Evolutionary conservation across 2,329 filamentous ascomycete species (phyloP), one percentile per base, ranked within the genome.

Genomic region (Cytospora piceicola): DNA sequence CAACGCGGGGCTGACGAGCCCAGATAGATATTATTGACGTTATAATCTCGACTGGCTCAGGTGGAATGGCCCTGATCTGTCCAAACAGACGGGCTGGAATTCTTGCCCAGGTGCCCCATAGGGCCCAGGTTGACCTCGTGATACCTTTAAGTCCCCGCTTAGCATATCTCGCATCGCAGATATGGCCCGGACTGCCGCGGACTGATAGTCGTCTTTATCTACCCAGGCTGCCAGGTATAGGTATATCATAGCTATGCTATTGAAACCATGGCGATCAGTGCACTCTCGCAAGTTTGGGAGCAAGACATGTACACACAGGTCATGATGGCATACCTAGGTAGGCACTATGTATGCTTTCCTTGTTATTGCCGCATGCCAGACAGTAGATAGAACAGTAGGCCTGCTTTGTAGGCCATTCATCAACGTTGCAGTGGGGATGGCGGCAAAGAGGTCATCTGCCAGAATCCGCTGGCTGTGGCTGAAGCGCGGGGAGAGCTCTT

Each of bases 371-470:
- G 62, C 62, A 61, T 63, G 34, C 60, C 53, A 46, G 27, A 29
- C 27, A 29, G 27, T 29, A 29, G 27, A 4, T 22, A 42, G 3
- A 5, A 5, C 11, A 42, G 59, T 51, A 58, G 58, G 54, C 24
- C 36, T 32, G 29, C 57, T 63, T 12, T 60, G 53, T 65, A 61
- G 63, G 59, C 66, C 59, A 39, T 51, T 60, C 6, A 17, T 42
- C 60, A 58, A 58, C 32, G 56, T 29, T 54, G 59, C 63, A 60
- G 63, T 62, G 58, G 58, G 59, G 66, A 59, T 34, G 58, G n/a
- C 53, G 56, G 20, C 30, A 36, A 58, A 36, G 54, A 54, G 63
- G 66, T 67, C 66, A 67, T 66, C 59, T 67, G 66, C 66, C 63
- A 60, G 27, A 56, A 55, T 59, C 63, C 66, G 65, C 29, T 58